Evolutionary conservation across 208 protist species (phyloP), one percentile per base, ranked within the genome.

Genomic region (Crithidia mellificae): DNA sequence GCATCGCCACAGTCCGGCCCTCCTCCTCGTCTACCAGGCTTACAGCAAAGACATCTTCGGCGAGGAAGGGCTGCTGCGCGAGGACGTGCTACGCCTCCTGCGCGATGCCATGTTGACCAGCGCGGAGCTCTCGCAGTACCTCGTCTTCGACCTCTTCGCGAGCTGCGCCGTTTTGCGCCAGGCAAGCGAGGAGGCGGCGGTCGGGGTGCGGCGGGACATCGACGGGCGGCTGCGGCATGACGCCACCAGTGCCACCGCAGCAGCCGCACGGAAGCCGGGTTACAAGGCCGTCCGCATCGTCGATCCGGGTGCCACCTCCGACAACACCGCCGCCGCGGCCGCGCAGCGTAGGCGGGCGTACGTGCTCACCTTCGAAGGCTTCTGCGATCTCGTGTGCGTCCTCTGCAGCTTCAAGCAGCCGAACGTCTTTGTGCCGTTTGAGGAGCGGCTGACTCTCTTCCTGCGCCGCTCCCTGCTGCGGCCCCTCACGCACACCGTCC

Each of bases 21-120:
- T 96, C 14, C 58, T 92, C 39, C 57, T 86, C 6, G 73, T 92
- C 11, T 94, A 85, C 72, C 74, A 85, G 56, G 50, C 78, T 8
- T 96, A 96, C 74, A 92, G 84, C 78, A 85, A 82, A 34, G 87
- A 91, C 6, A 51, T 92, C 24, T 91, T 75, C 30, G 91, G 91
- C 9, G 72, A 81, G 6, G 58, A 78, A 1, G 86, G 77, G 17
- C 83, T 96, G 78, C 77, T 92, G 72, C 69, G 69, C 41, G 83
- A 91, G 58, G 81, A 89, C 44, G 19, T 94, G 29, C 61, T 96
- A 76, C 80, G 80, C 27, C 72, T 94, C 39, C 78, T 96, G 47
- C 80, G 87, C 44, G 91, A 96, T 63, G 87, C 91, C 29, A 91
- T 92, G 88, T 73, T 96, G 52, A 93, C 91, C 54, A 94, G 85